These are phyloP conservation scores for Ceratocystis smalleyi DNA, from an alignment of 2,329 filamentous ascomycete species.

Conservation along the genomic window DNA sequence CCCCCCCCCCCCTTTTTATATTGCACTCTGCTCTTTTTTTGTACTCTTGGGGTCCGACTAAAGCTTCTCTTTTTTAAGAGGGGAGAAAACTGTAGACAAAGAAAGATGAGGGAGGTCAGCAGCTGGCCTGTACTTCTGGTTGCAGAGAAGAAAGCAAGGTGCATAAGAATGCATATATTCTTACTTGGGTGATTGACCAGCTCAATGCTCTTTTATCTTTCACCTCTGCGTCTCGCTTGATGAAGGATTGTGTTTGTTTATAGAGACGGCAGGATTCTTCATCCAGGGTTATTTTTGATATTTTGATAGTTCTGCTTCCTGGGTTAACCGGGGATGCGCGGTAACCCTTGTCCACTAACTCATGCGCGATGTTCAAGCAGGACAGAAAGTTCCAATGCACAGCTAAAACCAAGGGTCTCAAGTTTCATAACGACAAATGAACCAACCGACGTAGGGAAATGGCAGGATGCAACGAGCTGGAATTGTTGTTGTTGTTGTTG, in stretches of 20 bases:
- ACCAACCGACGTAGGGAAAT: neutral
- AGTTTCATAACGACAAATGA: neutral
- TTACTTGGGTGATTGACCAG: neutral
- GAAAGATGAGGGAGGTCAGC: neutral
- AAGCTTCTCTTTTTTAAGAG: neutral
- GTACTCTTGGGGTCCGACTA: neutral
- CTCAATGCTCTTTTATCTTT: neutral
- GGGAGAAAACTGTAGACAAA: too few relatives aligned
- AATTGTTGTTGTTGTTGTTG: neutral
- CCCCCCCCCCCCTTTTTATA: too few relatives aligned
- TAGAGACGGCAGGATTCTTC: conserved; percentile 4
- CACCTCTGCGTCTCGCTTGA: neutral
- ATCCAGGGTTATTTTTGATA: neutral
- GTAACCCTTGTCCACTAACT: neutral
- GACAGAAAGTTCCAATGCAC: neutral
- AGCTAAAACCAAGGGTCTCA: neutral
- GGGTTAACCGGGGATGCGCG: neutral
- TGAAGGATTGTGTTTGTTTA: neutral
- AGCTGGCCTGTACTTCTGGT: neutral
- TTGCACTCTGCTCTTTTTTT: neutral
- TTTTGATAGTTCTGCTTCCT: neutral
- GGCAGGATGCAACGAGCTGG: neutral
- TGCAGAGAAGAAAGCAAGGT: neutral
- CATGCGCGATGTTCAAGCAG: neutral
- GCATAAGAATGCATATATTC: neutral